Percentiles rank a stretch among this genome's conserved stretches.
phyloP scores from a whole-genome alignment of 352 stramenopile species.

The Globisporangium abappressorium region DNA sequence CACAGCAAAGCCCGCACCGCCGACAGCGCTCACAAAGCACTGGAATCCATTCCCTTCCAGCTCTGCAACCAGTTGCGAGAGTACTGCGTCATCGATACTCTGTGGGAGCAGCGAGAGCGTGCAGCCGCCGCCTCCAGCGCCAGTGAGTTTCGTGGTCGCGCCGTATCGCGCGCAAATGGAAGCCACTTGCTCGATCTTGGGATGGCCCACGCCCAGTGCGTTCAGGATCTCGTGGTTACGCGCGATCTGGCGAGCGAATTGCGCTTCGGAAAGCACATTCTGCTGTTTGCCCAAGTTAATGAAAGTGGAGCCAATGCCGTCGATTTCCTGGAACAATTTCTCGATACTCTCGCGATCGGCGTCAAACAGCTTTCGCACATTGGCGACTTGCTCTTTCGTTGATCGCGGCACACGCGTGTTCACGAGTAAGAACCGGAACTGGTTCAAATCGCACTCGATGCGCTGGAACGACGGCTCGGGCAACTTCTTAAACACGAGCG shows the following conservation, averaged over 20 bases:
- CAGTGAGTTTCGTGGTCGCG: slow-evolving; percentile 88
- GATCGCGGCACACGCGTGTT: slow-evolving; percentile 90
- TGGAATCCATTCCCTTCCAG: slow-evolving; percentile 49
- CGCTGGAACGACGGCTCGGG: slow-evolving; percentile 39
- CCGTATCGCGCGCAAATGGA: slow-evolving; percentile 46
- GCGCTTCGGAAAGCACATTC: slow-evolving; percentile 35
- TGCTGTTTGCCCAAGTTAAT: slow-evolving; percentile 31
- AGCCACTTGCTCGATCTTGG: slow-evolving; percentile 78
- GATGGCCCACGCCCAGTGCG: slow-evolving; percentile 80
- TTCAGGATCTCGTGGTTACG: slow-evolving; percentile 81
- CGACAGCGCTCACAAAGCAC: slow-evolving; percentile 58
- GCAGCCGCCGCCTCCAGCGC: slow-evolving; percentile 85
- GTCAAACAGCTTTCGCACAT: slow-evolving; percentile 70
- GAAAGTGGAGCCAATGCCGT: slow-evolving; percentile 70
- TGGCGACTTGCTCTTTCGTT: slow-evolving; percentile 80
- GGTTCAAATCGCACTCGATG: slow-evolving; percentile 50
- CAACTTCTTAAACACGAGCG: slow-evolving; percentile 76
- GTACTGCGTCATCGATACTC: slow-evolving; percentile 32
- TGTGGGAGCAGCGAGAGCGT: slow-evolving; percentile 78
- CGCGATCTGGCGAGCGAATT: slow-evolving; percentile 48
- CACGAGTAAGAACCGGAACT: slow-evolving; percentile 85
- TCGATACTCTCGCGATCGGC: slow-evolving; percentile 39
- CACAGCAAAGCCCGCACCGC: slow-evolving; percentile 42
- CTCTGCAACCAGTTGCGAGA: slow-evolving; percentile 43
- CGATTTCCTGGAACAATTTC: slow-evolving; percentile 73